Conservation (phyloP, 2,329 filamentous ascomycete genomes). For the Cryoendolithus antarcticus region DNA sequence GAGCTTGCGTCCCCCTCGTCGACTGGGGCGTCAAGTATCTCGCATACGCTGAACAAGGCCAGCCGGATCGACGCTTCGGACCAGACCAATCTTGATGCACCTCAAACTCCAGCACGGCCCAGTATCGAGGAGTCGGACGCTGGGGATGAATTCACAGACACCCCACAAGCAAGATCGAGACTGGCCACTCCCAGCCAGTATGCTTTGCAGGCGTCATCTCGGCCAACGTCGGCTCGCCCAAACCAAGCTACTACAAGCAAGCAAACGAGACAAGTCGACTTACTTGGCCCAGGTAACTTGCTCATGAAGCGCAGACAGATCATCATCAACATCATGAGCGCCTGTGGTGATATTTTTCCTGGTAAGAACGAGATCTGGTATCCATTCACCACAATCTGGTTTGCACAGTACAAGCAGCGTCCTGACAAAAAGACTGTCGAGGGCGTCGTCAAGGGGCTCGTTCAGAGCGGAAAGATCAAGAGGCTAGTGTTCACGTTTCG, state of each 20-base stretch:
- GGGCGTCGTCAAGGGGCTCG: conserved; percentile 36
- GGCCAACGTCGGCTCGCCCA: no score
- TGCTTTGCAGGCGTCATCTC: not conserved
- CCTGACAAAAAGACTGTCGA: conserved; percentile 43
- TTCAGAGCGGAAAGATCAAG: conserved; percentile 39
- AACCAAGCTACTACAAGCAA: no score
- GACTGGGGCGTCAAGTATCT: no score
- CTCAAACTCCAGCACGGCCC: no score
- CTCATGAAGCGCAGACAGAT: conserved; percentile 35
- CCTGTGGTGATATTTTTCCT: conserved; percentile 44
- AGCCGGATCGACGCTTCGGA: no score
- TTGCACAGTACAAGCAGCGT: conserved; percentile 29
- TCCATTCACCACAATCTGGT: conserved; percentile 43
- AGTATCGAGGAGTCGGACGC: not conserved
- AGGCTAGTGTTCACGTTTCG: conserved; percentile 41
- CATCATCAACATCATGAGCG: conserved; percentile 41
- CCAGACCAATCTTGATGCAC: no score
- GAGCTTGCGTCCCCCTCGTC: no score
- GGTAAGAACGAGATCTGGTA: conserved; percentile 42
- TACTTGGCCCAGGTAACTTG: not conserved
- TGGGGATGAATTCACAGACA: not conserved
- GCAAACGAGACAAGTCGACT: no score
- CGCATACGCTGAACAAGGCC: no score
- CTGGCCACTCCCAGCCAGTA: not conserved
- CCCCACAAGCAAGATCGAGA: not conserved